Base-by-base conservation (phyloP, 495 filamentous ascomycete genomes). In the Schizothecium vesticola region DNA sequence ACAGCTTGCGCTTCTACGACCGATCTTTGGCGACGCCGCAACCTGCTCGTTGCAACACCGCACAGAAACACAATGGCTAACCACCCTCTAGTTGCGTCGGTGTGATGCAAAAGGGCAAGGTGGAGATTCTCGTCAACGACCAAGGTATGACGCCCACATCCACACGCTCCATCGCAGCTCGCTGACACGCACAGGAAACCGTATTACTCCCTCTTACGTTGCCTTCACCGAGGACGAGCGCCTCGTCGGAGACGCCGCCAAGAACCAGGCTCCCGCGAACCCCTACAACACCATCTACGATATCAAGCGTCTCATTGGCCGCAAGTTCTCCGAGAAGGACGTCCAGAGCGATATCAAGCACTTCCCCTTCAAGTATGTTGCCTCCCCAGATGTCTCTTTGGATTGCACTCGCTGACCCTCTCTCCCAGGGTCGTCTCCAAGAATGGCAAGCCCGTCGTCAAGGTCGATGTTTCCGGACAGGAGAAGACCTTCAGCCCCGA, bases 101-200 rank as follows among this genome's bases (percentile, higher is more conserved):
- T 90, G 91, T 99, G 75, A 98, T 98, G 96, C 93, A 96, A 78
- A 91, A 92, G 80, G 95, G 95, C 78, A 97, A 97, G 83, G 96
- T 99, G 67, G 96, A 99, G 77, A 97, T 95, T 82, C 86, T 97
- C 69, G 92, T 92, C 78, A 97, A 97, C 84, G 93, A 95, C 81
- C 93, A 97, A 86, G 77, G 77, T 75, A 70, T 51, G 74, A 31
- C 62, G 4, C 21, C 5, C 23, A 19, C 9, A 26, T 21, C 10
- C 22, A 26, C 29, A 9, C 4, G 23, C 21, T 24, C 21, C 23
- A 11, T 56, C 16, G 13, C 4, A 4, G 13, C 11, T 24, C 31
- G 58, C 70, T 74, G n/a, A 72, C 72, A 24, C 13, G 36, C 12
- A 21, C 71, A 76, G 94, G 94, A 88, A 95, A 99, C 89, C 92